Conservation (phyloP, 202 grass and related monocot species). For the Cymbopogon flexuosus region DNA sequence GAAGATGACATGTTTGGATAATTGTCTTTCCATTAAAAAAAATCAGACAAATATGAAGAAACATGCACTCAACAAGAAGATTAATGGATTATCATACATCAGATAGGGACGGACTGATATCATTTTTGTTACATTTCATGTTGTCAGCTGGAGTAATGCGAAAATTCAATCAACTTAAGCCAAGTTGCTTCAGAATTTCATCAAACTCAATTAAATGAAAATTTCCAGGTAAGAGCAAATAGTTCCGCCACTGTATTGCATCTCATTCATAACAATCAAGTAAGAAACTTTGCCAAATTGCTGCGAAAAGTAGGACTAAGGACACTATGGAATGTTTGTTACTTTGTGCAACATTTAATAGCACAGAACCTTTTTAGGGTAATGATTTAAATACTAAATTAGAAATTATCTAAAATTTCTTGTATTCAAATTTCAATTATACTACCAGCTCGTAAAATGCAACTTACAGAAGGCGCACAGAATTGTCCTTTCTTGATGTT, state of each 20-base stretch:
- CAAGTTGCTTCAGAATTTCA: not conserved
- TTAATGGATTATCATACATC: not conserved
- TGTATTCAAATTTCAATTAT: not conserved
- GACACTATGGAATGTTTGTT: not conserved
- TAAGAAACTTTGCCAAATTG: not conserved
- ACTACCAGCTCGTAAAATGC: slow-evolving; percentile 5
- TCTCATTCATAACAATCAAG: slow-evolving; percentile 15
- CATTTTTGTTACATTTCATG: not conserved
- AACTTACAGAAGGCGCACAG: slow-evolving; percentile 89
- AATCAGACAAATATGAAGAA: not conserved
- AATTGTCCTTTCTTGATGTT: slow-evolving; percentile 99
- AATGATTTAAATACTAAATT: not conserved
- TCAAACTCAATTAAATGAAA: not conserved
- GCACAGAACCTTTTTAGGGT: not conserved
- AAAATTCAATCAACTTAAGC: slow-evolving; percentile 4
- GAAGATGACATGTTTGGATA: not conserved
- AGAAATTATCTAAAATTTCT: not conserved
- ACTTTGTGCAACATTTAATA: slow-evolving; percentile 12
- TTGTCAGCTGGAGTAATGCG: not conserved
- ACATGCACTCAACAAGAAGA: not conserved
- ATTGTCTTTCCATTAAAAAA: not conserved
- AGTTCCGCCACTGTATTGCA: no score
- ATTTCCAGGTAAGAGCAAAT: not conserved
- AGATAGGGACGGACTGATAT: not conserved
- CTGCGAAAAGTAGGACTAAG: slow-evolving; percentile 15